Conservation (phyloP, 192 early-diverging fungal species). For the Mortierella claussenii region DNA sequence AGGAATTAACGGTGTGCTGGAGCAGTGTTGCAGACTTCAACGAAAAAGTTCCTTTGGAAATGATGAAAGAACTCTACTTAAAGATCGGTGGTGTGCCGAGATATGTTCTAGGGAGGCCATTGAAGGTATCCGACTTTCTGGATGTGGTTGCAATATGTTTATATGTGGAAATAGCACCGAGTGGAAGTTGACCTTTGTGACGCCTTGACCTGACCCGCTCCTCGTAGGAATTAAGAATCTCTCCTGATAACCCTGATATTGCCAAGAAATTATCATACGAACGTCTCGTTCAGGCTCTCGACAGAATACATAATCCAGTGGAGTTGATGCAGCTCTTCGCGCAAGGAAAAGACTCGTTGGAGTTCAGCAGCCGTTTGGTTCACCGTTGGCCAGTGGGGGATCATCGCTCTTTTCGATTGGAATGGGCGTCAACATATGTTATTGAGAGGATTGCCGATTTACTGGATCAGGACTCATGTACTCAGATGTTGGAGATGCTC, state of each 20-base stretch:
- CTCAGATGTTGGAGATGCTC: neutral
- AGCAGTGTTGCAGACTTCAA: slow-evolving; percentile 4
- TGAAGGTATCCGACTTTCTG: too few species aligned
- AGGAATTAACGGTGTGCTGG: slow-evolving; percentile 8
- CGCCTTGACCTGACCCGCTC: too few species aligned
- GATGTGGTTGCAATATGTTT: too few species aligned
- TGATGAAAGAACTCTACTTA: slow-evolving; percentile 14
- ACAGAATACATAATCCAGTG: slow-evolving; percentile 4
- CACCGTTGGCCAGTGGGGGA: slow-evolving; percentile 27
- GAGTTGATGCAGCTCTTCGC: slow-evolving; percentile 34
- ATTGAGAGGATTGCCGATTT: neutral
- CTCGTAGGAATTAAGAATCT: too few species aligned
- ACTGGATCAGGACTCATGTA: neutral
- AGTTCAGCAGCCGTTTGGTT: slow-evolving; percentile 28
- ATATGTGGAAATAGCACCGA: neutral
- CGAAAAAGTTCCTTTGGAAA: neutral
- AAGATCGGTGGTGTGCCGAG: slow-evolving; percentile 19
- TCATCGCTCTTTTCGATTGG: slow-evolving; percentile 15
- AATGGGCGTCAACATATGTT: slow-evolving; percentile 38
- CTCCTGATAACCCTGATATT: too few species aligned
- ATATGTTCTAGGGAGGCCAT: slow-evolving; percentile 2
- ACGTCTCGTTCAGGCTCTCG: slow-evolving; percentile 20
- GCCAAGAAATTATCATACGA: slow-evolving; percentile 5
- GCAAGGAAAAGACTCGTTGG: slow-evolving; percentile 14
- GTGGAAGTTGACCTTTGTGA: too few species aligned